Percentiles rank a stretch among this genome's conserved stretches.
Conservation (phyloP, 1,284 basidiomycete species). For the Coriolopsis trogii region DNA sequence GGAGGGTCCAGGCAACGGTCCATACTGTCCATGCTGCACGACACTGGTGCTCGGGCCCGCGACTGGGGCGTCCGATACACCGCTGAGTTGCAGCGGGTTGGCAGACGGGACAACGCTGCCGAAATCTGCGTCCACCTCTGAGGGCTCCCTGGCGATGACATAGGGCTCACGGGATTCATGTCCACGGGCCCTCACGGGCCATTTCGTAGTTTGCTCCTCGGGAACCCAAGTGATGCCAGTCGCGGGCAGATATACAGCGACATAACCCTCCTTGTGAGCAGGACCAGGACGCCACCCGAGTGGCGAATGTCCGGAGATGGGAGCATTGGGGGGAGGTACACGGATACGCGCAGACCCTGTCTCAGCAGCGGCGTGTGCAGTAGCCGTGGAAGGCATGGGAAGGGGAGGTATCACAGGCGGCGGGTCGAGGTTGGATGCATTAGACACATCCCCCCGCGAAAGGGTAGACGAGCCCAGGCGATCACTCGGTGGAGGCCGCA, state of each 20-base stretch:
- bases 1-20: constrained; percentile 1
- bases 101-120: constrained; percentile 6
- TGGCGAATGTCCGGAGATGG: constrained; percentile 12
- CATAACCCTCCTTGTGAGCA: constrained; percentile 9
- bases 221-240: constrained; percentile 10
- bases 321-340: background rate
- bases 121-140: constrained; percentile 15
- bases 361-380: constrained; percentile 4
- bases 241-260: constrained; percentile 4
- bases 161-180: constrained; percentile 11
- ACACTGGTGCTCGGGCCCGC: constrained; percentile 12
- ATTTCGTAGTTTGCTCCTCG: constrained; percentile 9
- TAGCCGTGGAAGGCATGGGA: background rate
- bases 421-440: background rate
- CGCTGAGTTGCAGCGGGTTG: constrained; percentile 17
- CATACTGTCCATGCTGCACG: constrained; percentile 8
- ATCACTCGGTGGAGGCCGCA: background rate
- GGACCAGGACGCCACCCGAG: no score
- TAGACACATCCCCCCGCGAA: no score
- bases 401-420: constrained; percentile 1
- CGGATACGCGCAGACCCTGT: constrained; percentile 11
- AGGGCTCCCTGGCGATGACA: constrained; percentile 16
- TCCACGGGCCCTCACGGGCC: constrained; percentile 11
- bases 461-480: background rate
- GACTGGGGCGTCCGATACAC: constrained; percentile 6